Percentiles rank a stretch among this genome's conserved stretches.
phyloP scores from a whole-genome alignment of 2,329 filamentous ascomycete species.

The Aureobasidium sp. region DNA sequence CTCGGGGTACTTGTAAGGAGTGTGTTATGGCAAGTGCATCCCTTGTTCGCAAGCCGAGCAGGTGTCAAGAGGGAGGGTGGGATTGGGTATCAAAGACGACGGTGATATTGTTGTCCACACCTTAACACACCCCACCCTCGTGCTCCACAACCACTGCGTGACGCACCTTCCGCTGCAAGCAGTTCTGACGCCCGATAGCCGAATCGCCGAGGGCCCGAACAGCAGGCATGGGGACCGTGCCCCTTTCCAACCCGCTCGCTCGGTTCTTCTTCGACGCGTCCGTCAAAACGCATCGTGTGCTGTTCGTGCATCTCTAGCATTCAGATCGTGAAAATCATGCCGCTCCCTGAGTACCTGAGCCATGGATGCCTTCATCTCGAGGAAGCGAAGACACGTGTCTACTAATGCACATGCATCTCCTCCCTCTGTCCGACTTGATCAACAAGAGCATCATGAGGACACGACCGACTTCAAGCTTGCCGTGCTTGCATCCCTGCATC shows the following conservation, averaged over 20 bases:
- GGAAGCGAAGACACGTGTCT: slow-evolving; percentile 18
- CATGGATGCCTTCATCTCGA: slow-evolving; percentile 23
- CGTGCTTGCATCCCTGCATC: slow-evolving; percentile 68
- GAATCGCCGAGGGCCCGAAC: not conserved
- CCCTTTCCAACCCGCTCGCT: not conserved
- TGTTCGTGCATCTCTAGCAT: not conserved
- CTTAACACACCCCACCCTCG: not conserved
- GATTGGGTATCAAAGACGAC: not conserved
- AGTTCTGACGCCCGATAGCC: not conserved
- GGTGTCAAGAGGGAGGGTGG: not conserved
- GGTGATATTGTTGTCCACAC: not conserved
- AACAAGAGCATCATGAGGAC: slow-evolving; percentile 49
- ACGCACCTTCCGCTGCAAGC: slow-evolving; percentile 1
- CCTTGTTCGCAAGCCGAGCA: not conserved
- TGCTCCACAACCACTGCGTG: not conserved
- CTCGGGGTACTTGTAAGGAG: not conserved
- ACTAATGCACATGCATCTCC: not conserved
- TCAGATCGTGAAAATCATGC: not conserved
- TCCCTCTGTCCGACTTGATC: not conserved
- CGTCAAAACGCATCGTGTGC: not conserved
- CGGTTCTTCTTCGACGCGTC: not conserved
- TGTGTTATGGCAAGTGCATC: not conserved
- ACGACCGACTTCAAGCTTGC: slow-evolving; percentile 87
- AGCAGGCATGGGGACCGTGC: not conserved
- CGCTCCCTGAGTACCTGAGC: not conserved